Percentiles rank a stretch among this genome's conserved stretches.
Evolutionary conservation across 306 rosid genomes (phyloP).

Genomic region (Astragalus glycyphyllos): DNA sequence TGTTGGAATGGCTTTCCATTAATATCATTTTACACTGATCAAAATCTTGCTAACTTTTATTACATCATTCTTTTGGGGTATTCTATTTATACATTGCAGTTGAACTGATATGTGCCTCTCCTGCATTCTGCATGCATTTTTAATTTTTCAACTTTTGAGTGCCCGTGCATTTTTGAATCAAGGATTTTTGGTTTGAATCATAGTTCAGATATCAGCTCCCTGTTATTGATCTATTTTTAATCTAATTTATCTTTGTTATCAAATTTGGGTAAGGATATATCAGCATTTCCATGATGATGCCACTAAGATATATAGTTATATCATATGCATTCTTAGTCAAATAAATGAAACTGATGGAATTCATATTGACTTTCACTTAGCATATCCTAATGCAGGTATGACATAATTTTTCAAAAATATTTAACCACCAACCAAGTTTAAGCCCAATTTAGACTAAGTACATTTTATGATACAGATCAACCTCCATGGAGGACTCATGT

Average conservation of each 20-base stretch:
- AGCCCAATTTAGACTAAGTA: too few relatives aligned
- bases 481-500: too few relatives aligned
- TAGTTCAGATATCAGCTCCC: constrained; percentile 1
- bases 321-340: too few relatives aligned
- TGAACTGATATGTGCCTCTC: constrained; percentile 16
- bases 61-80: constrained; percentile 8
- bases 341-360: too few relatives aligned
- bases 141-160: background rate
- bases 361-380: too few relatives aligned
- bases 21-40: constrained; percentile 13
- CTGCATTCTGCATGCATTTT: constrained; percentile 19
- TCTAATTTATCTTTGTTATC: background rate
- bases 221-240: background rate
- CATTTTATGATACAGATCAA: too few relatives aligned
- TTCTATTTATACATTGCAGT: constrained; percentile 13
- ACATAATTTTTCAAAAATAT: too few relatives aligned
- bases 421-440: too few relatives aligned
- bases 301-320: too few relatives aligned
- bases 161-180: background rate
- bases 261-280: too few relatives aligned
- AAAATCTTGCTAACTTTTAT: constrained; percentile 10
- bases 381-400: too few relatives aligned
- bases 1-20: constrained; percentile 5
- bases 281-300: too few relatives aligned
- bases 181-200: constrained; percentile 20